Base-by-base conservation (phyloP, 108 stramenopile species). In the Ochromonas danica region DNA sequence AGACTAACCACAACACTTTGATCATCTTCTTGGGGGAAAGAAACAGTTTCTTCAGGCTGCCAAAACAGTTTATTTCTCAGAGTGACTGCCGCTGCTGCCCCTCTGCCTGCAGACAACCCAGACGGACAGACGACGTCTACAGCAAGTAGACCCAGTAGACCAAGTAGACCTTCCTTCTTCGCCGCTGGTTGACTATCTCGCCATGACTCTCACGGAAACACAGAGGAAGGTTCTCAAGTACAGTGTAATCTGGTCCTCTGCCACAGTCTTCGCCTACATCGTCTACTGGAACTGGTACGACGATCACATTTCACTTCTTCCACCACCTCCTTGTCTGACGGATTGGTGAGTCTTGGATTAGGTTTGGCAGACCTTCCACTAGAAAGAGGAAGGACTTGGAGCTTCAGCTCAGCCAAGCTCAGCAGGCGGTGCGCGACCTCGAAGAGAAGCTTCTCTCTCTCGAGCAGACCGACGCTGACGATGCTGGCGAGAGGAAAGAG, bases 401-500 rank as follows among this genome's bases (percentile, higher is more conserved):
- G 51, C 51, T 10, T 57, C 51, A 22, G 10, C 51, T 10, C 35
- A 35, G 6, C 25, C 38, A 75, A 33, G 72, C 72, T 27, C 31
- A 75, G 31, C n/a, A 75, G 6, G 38, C 38, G 14, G 72, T 75
- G 6, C 43, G 35, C 10, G 72, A 75, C 31, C 51, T 75, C 14
- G 72, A 75, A 75, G 72, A 75, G 10, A 75, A 75, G 40, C 31
- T 75, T 6, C 72, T 75, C 22, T 57, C 40, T 27, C 38, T 75
- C 3, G 72, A 75, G 31, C 31, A 27, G 31, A 6, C 6, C 27
- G 36, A 39, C n/a, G 6, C 6, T 28, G 14, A 67, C 3, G 3
- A 31, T 3, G 17, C 6, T 10, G 63, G 63, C 3, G 31, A 62
- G 36, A 67, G 22, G 31, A 61, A 62, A 65, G 81, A 82, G 30